Evolutionary conservation across 2,329 filamentous ascomycete species (phyloP).

Genomic region (Cercospora citrullina): DNA sequence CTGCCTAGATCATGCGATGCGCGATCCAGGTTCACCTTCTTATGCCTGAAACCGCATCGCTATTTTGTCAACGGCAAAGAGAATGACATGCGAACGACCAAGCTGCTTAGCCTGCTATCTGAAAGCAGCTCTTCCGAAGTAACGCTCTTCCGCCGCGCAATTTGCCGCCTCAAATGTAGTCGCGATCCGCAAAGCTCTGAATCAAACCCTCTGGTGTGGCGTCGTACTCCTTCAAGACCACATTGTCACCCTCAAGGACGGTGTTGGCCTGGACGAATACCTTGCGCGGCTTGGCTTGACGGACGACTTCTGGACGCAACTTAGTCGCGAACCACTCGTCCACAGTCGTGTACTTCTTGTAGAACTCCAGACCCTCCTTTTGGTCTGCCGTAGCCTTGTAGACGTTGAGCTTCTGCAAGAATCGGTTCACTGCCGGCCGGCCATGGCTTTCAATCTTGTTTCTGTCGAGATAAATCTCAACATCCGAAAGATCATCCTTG

Average conservation of each 20-base stretch:
- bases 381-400: constrained; percentile 91
- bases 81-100: background rate
- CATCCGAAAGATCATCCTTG: constrained; percentile 68
- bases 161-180: constrained; percentile 36
- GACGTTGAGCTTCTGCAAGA: constrained; percentile 87
- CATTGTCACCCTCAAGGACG: constrained; percentile 64
- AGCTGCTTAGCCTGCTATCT: background rate
- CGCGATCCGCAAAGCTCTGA: constrained; percentile 61
- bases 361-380: constrained; percentile 73
- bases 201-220: constrained; percentile 78
- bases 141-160: background rate
- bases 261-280: constrained; percentile 96
- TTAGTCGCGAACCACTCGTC: constrained; percentile 82
- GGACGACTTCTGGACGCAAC: constrained; percentile 72
- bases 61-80: background rate
- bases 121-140: background rate
- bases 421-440: constrained; percentile 77
- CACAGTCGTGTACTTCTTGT: constrained; percentile 79
- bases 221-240: constrained; percentile 82
- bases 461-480: constrained; percentile 80
- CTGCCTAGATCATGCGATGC: background rate
- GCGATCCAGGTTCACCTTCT: background rate
- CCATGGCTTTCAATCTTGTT: constrained; percentile 83
- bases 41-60: background rate
- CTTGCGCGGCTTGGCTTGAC: constrained; percentile 79